Evolutionary conservation across 1,284 basidiomycete genomes (phyloP), one percentile per base, ranked within the genome.

Genomic region (Ustilago crameri): DNA sequence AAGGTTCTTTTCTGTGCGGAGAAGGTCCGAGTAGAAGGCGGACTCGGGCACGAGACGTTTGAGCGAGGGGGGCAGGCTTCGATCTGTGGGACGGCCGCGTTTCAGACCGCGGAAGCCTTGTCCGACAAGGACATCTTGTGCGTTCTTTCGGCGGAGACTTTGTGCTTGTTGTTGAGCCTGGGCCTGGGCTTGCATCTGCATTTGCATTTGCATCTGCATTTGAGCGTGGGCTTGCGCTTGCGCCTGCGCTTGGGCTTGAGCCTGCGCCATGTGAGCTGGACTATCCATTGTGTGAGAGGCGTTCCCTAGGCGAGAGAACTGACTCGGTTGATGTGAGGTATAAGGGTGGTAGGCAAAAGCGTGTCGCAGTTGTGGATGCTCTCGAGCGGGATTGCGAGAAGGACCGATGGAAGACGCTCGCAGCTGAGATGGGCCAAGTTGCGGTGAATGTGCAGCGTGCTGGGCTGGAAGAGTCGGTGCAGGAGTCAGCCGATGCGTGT

Each of bases 1-100:
- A 10, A 98, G 86, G 82, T 91, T 92, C 66, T 91, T 88, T 84
- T 97, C 95, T 87, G 93, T 91, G 63, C 91, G 90, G 45, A 95
- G 85, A 30, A 98, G 86, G 78, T 92, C 89, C 59, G 89, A 88
- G 84, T 97, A 98, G 87, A 95, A 91, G 53, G 87, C 87, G 22
- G 92, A 80, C 53, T 82, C 80, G 18, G 78, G 80, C 26, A 82
- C 71, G 32, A 74, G 72, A n/a, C 75, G 58, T 57, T 84, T 95
- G 91, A 18, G 90, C 87, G 76, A 94, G 87, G 47, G 89, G 0
- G 92, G 92, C 26, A 93, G 85, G 37, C 87, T 87, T 84, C 90
- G 91, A 82, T 92, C 91, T 2, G 90, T 91, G 38, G 92, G 87
- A 80, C 92, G 91, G 57, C 91, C 88, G 79, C 89, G 90, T 83